Base-by-base conservation (phyloP, 306 rosid species). In the Citrullus mucosospermus region DNA sequence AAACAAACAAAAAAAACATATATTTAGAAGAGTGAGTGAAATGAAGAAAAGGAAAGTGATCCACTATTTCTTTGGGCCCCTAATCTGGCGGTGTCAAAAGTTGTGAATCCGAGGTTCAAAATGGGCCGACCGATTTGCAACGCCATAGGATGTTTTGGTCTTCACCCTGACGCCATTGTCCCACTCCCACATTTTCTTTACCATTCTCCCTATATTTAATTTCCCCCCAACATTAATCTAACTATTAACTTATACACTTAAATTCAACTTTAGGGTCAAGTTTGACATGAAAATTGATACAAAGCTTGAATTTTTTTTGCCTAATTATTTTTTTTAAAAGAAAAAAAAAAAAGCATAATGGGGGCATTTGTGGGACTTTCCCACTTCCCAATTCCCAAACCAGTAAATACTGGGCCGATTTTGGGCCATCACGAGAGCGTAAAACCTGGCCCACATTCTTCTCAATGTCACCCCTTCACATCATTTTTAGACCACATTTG, bases 101-200 rank as follows among this genome's bases (percentile, higher is more conserved):
- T 18, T 66, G 51, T 70, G 12, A 44, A 46, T 70, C 76, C 57
- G 57, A 70, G 76, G 76, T 70, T 44, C 17, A 25, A 70, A 46
- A 70, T 25, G 76, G 76, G 76, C 76, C 76, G 76, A 70, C 36
- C 6, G 12, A 63, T 63, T 20, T 12, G 70, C 2, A 32, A 63
- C 13, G 76, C 6, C 56, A 70, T 57, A 70, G 76, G 76, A 70
- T 70, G 76, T 70, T 70, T 70, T 8, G 34, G 57, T 16, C 76
- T 70, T 22, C 2, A 22, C 6, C 4, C 76, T 69, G 3, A 41
- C 3, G 8, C 32, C 74, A 39, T 41, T 68, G 55, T 68, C 75
- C 8, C 55, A n/a, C 75, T 68, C 75, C 8, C 55, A n/a, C 75
- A 20, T 32, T 68, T 41, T 25, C 75, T n/a, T 68, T 68, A 43